Conservation (phyloP, 1,284 basidiomycete genomes). For the Ceratobasidium sp. region DNA sequence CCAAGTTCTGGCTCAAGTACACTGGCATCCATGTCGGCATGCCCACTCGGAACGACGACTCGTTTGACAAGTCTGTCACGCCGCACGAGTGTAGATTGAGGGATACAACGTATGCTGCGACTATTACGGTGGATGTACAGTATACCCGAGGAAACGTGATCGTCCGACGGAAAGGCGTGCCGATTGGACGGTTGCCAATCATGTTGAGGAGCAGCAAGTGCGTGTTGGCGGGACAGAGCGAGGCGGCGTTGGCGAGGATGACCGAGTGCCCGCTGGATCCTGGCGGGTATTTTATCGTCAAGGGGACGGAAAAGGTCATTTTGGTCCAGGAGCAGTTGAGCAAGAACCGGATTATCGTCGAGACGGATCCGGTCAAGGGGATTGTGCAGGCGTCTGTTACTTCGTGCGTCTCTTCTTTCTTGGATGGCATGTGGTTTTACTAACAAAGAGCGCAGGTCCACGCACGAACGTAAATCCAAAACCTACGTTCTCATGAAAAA, state of each 20-base stretch:
- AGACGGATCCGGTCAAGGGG: slow-evolving; percentile 91
- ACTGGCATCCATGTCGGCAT: slow-evolving; percentile 94
- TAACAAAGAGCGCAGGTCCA: slow-evolving; percentile 68
- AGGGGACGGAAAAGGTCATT: slow-evolving; percentile 99
- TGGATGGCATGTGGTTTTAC: neutral
- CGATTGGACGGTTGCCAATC: slow-evolving; percentile 94
- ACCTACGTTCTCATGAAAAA: slow-evolving; percentile 98
- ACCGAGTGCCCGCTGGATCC: slow-evolving; percentile 98
- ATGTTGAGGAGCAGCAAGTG: slow-evolving; percentile 98
- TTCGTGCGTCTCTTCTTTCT: slow-evolving; percentile 70
- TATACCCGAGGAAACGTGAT: slow-evolving; percentile 95
- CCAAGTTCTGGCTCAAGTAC: slow-evolving; percentile 97
- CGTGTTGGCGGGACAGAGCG: slow-evolving; percentile 82
- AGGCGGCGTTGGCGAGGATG: slow-evolving; percentile 90
- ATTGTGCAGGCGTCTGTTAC: slow-evolving; percentile 97
- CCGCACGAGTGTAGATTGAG: slow-evolving; percentile 98
- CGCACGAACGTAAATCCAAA: slow-evolving; percentile 98
- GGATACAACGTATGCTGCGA: slow-evolving; percentile 96
- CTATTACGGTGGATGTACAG: slow-evolving; percentile 94
- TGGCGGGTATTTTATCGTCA: slow-evolving; percentile 99
- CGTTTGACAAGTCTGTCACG: slow-evolving; percentile 87
- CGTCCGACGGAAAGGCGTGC: slow-evolving; percentile 85
- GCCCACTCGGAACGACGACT: slow-evolving; percentile 89
- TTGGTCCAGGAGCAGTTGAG: slow-evolving; percentile 98
- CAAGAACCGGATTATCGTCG: slow-evolving; percentile 99